These are phyloP conservation scores for Pestalotiopsis sp. DNA, from an alignment of 2,329 filamentous ascomycete species.

Conservation along the genomic window DNA sequence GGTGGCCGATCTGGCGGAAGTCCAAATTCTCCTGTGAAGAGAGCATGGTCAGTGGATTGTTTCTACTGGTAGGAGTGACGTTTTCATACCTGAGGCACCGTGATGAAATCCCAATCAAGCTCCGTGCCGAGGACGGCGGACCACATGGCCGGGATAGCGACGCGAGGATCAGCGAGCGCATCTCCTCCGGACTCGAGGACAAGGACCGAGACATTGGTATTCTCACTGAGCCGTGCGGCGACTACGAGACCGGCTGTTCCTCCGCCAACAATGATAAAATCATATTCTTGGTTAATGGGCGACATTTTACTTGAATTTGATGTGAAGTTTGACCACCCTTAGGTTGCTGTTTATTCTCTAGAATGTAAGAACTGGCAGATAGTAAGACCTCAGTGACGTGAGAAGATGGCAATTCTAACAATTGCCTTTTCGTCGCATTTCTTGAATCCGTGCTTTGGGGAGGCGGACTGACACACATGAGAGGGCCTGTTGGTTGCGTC, in stretches of 20 bases:
- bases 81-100: slow-evolving; percentile 17
- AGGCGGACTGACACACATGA: background rate
- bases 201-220: background rate
- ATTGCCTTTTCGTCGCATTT: background rate
- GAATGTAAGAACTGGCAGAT: background rate
- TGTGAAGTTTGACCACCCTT: background rate
- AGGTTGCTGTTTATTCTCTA: background rate
- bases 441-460: background rate
- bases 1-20: background rate
- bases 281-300: background rate
- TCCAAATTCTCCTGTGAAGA: background rate
- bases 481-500: background rate
- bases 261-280: background rate
- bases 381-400: background rate
- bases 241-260: background rate
- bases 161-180: slow-evolving; percentile 12
- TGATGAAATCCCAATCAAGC: slow-evolving; percentile 18
- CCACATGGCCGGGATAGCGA: slow-evolving; percentile 16
- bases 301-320: background rate
- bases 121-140: slow-evolving; percentile 17
- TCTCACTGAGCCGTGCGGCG: background rate
- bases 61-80: background rate
- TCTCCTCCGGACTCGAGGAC: background rate
- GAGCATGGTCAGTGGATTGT: background rate
- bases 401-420: background rate